These are phyloP conservation scores for Catharanthus roseus DNA, from an alignment of 257 asterid genomes.

Conservation along the genomic window DNA sequence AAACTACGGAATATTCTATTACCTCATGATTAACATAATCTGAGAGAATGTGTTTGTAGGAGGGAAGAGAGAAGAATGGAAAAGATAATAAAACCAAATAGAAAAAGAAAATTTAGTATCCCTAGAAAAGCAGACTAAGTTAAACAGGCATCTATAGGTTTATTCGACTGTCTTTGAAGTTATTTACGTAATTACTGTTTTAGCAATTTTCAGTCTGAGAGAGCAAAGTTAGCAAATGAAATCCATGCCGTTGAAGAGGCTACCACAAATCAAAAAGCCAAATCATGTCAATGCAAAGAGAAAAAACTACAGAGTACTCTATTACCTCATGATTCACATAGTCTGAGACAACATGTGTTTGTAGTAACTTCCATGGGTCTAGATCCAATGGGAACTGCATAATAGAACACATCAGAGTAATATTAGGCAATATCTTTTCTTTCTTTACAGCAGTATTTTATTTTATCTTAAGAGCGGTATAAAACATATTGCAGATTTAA, in stretches of 20 bases:
- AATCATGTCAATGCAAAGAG: conserved; percentile 12
- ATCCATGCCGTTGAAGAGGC: no score
- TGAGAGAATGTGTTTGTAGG: conserved; percentile 55
- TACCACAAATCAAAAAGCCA: not conserved
- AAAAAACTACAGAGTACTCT: conserved; percentile 9
- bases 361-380: conserved; percentile 82
- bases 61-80: not conserved
- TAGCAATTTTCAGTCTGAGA: not conserved
- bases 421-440: not conserved
- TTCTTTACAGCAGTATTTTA: not conserved
- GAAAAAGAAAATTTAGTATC: not conserved
- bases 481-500: conserved; percentile 10
- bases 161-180: not conserved
- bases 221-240: not conserved
- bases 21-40: conserved; percentile 93
- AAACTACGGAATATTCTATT: conserved; percentile 19
- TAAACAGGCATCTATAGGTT: not conserved
- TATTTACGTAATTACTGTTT: not conserved
- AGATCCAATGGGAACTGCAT: conserved; percentile 84
- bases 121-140: no score
- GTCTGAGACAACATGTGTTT: conserved; percentile 68
- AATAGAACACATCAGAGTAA: conserved; percentile 14
- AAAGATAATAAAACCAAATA: not conserved
- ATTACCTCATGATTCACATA: conserved; percentile 86
- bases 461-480: not conserved